Base-by-base conservation (phyloP, 495 filamentous ascomycete species). In the Penicillium fimorum region DNA sequence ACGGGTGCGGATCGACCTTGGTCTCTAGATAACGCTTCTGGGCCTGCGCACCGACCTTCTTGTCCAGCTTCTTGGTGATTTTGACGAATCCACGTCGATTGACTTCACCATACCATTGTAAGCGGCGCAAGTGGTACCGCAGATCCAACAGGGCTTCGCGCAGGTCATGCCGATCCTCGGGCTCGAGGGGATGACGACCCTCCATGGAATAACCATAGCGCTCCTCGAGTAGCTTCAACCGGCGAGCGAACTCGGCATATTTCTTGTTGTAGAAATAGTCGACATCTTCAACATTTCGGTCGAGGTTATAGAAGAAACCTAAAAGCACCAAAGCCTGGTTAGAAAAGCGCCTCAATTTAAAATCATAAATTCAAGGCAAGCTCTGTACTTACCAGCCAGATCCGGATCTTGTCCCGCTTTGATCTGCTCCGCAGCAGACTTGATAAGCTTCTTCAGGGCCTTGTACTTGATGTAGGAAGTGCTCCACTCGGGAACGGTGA, bases 81-180 rank as follows among this genome's bases (percentile, higher is more conserved):
- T 98, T 98, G 62, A 95, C 81, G 64, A 98, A 98, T 0, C 94
- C 94, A 55, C 89, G 82, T 35, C 92, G 82, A 66, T 98, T 98
- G 61, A 97, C 92, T 74, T 97, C 94, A 27, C 91, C 95, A 59
- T 96, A 97, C 92, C 92, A 97, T 72, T 95, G 89, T 56, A 98
- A 78, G 59, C 97, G 97, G 42, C 93, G 82, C 55, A 97, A 71
- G 57, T 94, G 89, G 47, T 86, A 86, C 42, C 94, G 82, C 48
- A 97, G 79, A 65, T 97, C 94, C 29, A 97, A 81, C 47, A 97
- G 78, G 35, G 92, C 90, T 37, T 86, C 88, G 76, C 93, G 87
- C 40, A 97, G 81, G 68, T 98, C 94, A 64, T 94, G 89, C 25
- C 83, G 79, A 63, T 97, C 94, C 64, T 96, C 90, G 48, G 78